Base-by-base conservation (phyloP, 1,284 basidiomycete species). In the Moesziomyces antarcticus region DNA sequence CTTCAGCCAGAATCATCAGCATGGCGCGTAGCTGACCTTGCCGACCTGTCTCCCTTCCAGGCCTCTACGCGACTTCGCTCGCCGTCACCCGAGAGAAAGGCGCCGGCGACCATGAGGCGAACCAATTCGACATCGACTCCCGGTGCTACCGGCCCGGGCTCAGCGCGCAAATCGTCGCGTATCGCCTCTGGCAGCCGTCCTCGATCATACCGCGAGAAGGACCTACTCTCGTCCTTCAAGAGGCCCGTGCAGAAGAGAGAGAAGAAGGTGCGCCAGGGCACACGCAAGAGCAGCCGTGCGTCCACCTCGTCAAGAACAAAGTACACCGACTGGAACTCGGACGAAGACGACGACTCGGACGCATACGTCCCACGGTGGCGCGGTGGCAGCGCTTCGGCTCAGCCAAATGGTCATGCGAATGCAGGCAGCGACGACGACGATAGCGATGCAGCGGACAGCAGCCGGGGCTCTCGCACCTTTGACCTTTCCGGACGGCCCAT, bases 251-350 rank as follows among this genome's bases (percentile, higher is more conserved):
- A 35, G 30, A 62, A 63, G 43, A 67, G 60, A 56, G 59, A 67
- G 60, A 73, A 47, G 46, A 61, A 47, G 21, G 2, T 54, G 11
- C 56, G 70, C 27, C 25, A 73, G 25, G 70, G 70, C n/a, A 73
- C 58, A 18, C 70, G 70, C 10, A 59, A 48, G 13, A 73, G 70
- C 57, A 68, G 64, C 49, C 60, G 70, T 41, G 48, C 59, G 18
- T 54, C 64, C 22, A 56, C 61, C 20, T 62, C 64, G 22, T 50
- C 59, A 2, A 41, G 70, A 30, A 53, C 52, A 47, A 65, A 57
- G 51, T 73, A 73, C 53, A 62, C 25, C 9, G 71, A 73, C 41
- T 73, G 71, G 71, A 58, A 69, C 46, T 64, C 71, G 46, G 66
- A 73, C 47, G 71, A 73, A 40, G 59, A 62, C 14, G 45, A 73